Percentiles rank a stretch among this genome's conserved stretches.
phyloP scores from a whole-genome alignment of 2,329 filamentous ascomycete genomes.

The Colletotrichum sp. region DNA sequence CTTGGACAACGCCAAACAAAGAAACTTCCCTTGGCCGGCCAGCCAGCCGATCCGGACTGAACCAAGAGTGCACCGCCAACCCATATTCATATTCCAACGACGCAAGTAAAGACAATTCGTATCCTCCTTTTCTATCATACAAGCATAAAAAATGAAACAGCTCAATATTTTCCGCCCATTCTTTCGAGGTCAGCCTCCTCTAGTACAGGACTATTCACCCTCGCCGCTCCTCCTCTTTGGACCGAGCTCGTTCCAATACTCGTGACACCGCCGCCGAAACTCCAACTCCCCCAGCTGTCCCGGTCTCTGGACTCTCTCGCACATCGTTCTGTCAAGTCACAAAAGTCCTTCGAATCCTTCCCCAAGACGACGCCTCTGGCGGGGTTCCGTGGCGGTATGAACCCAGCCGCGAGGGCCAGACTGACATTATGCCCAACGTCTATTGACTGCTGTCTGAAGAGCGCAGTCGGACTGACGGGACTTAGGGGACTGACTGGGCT shows the following conservation, averaged over 20 bases:
- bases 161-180: conserved; percentile 30
- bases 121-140: neutral
- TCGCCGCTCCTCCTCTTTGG: conserved; percentile 13
- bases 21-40: neutral
- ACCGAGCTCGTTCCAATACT: neutral
- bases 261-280: conserved; percentile 2
- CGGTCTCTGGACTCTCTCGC: conserved; percentile 32
- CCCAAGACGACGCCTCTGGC: conserved; percentile 22
- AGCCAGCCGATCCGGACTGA: neutral
- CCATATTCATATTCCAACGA: neutral
- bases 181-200: conserved; percentile 31
- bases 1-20: neutral
- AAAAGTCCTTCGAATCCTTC: conserved; percentile 31
- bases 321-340: conserved; percentile 35
- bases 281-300: conserved; percentile 41
- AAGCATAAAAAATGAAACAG: no score
- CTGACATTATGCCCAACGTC: conserved; percentile 6
- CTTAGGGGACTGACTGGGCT: neutral
- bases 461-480: neutral
- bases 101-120: neutral
- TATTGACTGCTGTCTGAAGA: neutral
- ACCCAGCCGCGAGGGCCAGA: conserved; percentile 17
- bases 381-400: conserved; percentile 15
- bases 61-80: neutral
- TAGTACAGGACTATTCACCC: conserved; percentile 25